Conservation (phyloP, 2,329 filamentous ascomycete species). For the Talaromyces sp. region DNA sequence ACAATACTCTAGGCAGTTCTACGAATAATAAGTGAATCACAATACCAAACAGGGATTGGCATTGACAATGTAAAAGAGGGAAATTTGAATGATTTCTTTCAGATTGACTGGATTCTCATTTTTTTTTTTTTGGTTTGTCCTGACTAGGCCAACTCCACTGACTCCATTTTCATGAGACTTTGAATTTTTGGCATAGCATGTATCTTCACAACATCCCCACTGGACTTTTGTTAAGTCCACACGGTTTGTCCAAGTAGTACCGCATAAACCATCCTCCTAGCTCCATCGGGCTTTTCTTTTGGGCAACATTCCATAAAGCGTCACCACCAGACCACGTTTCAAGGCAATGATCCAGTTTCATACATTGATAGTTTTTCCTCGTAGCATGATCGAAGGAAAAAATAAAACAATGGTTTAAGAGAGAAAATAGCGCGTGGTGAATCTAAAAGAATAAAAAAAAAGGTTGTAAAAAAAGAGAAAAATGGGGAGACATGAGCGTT, state of each 20-base stretch:
- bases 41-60: background rate
- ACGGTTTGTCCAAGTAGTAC: background rate
- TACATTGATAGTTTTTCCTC: constrained; percentile 1
- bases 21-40: background rate
- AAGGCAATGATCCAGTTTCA: background rate
- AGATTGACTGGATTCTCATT: background rate
- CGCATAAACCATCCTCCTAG: constrained; percentile 1
- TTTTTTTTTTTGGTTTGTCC: background rate
- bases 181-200: constrained; percentile 1
- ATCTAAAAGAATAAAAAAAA: constrained; percentile 1
- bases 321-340: background rate
- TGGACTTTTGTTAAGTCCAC: background rate
- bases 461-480: background rate
- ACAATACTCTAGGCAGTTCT: background rate
- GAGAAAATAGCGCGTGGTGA: background rate
- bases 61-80: background rate
- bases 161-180: background rate
- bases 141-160: background rate
- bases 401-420: background rate
- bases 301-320: background rate
- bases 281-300: background rate
- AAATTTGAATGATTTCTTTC: background rate
- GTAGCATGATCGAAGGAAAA: constrained; percentile 4
- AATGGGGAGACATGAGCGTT: constrained; percentile 9
- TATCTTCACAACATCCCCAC: background rate